phyloP scores from a whole-genome alignment of 2,329 filamentous ascomycete species.

The Apiospora saccharicola region DNA sequence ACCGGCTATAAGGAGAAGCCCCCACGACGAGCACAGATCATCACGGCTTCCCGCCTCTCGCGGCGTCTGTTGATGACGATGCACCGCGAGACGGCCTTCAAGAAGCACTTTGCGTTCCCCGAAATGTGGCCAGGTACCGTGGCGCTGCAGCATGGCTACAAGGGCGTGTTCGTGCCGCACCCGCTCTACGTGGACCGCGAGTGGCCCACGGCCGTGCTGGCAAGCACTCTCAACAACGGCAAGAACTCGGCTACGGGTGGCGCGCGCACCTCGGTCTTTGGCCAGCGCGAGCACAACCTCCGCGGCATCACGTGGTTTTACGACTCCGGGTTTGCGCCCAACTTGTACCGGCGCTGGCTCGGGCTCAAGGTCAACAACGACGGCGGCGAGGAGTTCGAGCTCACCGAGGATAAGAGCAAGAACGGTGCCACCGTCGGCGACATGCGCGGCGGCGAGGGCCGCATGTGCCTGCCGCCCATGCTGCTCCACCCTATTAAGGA shows the following conservation, averaged over 20 bases:
- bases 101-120: constrained; percentile 89
- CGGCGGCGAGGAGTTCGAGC: constrained; percentile 79
- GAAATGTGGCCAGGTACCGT: constrained; percentile 96
- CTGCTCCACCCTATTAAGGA: constrained; percentile 88
- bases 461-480: constrained; percentile 93
- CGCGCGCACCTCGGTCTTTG: constrained; percentile 75
- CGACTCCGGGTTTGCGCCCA: constrained; percentile 80
- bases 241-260: constrained; percentile 79
- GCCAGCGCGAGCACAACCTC: constrained; percentile 89
- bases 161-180: constrained; percentile 90
- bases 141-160: constrained; percentile 89
- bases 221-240: constrained; percentile 81
- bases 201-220: constrained; percentile 83
- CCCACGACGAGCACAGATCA: constrained; percentile 84
- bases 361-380: constrained; percentile 82
- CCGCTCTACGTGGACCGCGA: constrained; percentile 86
- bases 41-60: constrained; percentile 86
- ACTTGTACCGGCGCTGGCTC: constrained; percentile 86
- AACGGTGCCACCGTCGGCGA: constrained; percentile 55
- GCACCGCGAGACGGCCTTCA: constrained; percentile 87
- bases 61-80: constrained; percentile 81
- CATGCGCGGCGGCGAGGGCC: constrained; percentile 75
- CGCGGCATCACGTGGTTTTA: constrained; percentile 91
- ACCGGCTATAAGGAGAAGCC: constrained; percentile 76
- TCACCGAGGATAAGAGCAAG: constrained; percentile 60